Evolutionary conservation across 2,329 filamentous ascomycete species (phyloP).

Genomic region (Purpureocillium lavendulum): DNA sequence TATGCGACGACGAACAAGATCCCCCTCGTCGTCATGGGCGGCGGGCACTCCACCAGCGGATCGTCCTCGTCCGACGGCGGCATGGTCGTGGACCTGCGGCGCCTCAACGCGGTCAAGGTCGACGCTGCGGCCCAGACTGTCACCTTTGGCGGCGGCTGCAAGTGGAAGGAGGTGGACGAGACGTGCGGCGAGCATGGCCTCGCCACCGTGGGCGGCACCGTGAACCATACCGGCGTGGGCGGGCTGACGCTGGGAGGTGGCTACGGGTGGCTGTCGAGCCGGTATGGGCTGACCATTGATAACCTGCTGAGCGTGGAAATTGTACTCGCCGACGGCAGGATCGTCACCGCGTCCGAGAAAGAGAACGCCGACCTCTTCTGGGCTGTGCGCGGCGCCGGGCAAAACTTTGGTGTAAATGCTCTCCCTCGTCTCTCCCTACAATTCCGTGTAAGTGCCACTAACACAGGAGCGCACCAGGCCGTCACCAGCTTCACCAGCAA

Average conservation of each 20-base stretch:
- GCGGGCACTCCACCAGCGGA: constrained; percentile 47
- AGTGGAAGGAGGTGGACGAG: constrained; percentile 46
- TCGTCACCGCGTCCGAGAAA: constrained; percentile 28
- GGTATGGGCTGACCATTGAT: constrained; percentile 41
- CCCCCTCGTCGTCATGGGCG: constrained; percentile 44
- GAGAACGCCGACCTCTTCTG: constrained; percentile 35
- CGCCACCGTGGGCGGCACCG: constrained; percentile 53
- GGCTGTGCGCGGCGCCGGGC: constrained; percentile 30
- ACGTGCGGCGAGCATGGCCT: constrained; percentile 40
- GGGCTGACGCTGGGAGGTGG: constrained; percentile 51
- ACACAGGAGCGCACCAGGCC: background rate
- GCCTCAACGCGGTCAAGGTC: constrained; percentile 41
- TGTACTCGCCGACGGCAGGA: constrained; percentile 27
- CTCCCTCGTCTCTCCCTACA: background rate
- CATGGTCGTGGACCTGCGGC: constrained; percentile 45
- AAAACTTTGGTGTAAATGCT: constrained; percentile 29
- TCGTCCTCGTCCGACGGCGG: constrained; percentile 39
- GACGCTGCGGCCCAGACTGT: constrained; percentile 35
- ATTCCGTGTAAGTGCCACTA: background rate
- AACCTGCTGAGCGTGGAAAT: constrained; percentile 28
- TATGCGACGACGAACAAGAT: constrained; percentile 34
- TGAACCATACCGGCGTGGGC: constrained; percentile 54
- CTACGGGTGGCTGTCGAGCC: constrained; percentile 46
- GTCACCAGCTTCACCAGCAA: constrained; percentile 29
- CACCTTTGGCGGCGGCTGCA: constrained; percentile 39